phyloP scores from a whole-genome alignment of 176 grass and related monocot species.

The Carex kokanica region DNA sequence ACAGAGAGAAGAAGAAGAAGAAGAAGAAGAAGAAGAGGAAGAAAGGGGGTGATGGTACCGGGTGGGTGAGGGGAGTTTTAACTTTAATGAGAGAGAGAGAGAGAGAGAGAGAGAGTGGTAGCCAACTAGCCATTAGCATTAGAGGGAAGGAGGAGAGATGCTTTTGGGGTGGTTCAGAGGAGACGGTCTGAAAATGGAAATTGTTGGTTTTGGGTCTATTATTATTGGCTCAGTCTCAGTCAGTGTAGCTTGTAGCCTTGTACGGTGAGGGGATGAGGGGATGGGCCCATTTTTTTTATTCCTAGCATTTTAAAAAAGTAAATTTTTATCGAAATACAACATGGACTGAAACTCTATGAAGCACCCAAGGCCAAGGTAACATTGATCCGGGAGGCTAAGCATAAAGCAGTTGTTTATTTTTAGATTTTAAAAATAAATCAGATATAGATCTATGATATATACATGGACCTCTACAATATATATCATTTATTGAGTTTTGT shows the following conservation, averaged over 20 bases:
- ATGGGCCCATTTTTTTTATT: background rate
- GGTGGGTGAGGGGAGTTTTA: slow-evolving; percentile 3
- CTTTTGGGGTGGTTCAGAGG: slow-evolving; percentile 64
- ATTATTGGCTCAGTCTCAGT: slow-evolving; percentile 17
- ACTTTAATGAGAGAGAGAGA: slow-evolving; percentile 32
- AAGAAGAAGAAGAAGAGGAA: background rate
- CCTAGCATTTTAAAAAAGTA: too few species aligned
- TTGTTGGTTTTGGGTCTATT: slow-evolving; percentile 25
- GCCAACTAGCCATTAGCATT: too few species aligned
- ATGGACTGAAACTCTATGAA: too few species aligned
- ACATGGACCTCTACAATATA: too few species aligned
- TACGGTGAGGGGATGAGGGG: background rate
- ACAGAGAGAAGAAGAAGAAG: slow-evolving; percentile 19
- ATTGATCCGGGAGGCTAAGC: too few species aligned
- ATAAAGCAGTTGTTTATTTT: too few species aligned
- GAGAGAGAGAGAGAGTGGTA: slow-evolving; percentile 39
- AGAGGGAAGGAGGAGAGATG: slow-evolving; percentile 51
- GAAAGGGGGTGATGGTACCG: background rate
- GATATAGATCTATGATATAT: too few species aligned
- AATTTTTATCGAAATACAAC: too few species aligned
- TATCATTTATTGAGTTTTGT: too few species aligned
- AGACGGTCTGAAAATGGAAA: slow-evolving; percentile 55
- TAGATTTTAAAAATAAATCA: too few species aligned
- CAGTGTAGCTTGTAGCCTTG: background rate
- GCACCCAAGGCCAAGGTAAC: too few species aligned